A percentile compares a stretch with the other conserved stretches of the same genome.
phyloP scores from a whole-genome alignment of 2,329 filamentous ascomycete species.

The Elsinoe fawcettii region DNA sequence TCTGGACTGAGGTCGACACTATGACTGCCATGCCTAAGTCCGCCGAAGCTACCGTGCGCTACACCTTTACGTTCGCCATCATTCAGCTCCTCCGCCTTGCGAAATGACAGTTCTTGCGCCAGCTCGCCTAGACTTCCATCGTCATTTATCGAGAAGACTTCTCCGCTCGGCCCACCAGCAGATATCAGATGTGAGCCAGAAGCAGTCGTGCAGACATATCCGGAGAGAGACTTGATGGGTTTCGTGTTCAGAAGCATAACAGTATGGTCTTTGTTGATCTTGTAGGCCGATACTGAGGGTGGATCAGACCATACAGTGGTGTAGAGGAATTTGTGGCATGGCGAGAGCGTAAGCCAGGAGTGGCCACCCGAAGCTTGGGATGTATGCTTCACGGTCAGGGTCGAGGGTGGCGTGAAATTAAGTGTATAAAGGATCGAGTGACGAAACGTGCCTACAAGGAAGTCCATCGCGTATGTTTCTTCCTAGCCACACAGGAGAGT shows the following conservation, averaged over 20 bases:
- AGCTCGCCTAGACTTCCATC: constrained; percentile 27
- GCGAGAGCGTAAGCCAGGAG: constrained; percentile 30
- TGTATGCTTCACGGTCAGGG: constrained; percentile 20
- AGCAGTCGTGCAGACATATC: constrained; percentile 25
- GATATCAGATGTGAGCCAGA: constrained; percentile 27
- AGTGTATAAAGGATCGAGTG: constrained; percentile 27
- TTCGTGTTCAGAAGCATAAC: constrained; percentile 28
- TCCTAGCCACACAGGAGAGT: too few relatives aligned
- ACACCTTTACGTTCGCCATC: constrained; percentile 25
- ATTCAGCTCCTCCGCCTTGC: constrained; percentile 21
- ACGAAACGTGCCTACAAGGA: constrained; percentile 31
- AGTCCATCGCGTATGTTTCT: constrained; percentile 25
- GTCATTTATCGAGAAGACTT: constrained; percentile 25
- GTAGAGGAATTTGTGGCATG: constrained; percentile 26
- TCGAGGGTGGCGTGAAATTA: constrained; percentile 24
- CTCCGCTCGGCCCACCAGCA: constrained; percentile 28
- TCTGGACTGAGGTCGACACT: constrained; percentile 27
- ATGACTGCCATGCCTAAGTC: constrained; percentile 29
- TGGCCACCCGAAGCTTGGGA: constrained; percentile 28
- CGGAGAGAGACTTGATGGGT: constrained; percentile 25
- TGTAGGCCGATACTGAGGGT: constrained; percentile 28
- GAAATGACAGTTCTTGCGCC: constrained; percentile 29
- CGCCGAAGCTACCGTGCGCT: constrained; percentile 30
- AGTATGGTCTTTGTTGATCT: constrained; percentile 22
- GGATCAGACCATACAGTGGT: constrained; percentile 31